These are phyloP conservation scores for Nicotiana knightiana DNA, from an alignment of 257 asterid species.

Conservation along the genomic window DNA sequence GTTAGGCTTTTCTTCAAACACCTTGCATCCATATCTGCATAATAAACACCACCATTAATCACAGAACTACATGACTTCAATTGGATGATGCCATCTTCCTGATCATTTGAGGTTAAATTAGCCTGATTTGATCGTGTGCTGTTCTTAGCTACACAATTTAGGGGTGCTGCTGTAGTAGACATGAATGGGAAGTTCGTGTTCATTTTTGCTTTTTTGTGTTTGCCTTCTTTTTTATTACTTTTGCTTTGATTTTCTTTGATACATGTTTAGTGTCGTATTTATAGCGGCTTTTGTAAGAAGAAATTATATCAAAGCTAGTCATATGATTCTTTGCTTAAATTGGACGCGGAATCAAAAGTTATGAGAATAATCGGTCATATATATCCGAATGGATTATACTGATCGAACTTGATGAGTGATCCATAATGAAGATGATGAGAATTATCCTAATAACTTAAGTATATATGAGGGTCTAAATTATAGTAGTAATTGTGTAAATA, in stretches of 20 bases:
- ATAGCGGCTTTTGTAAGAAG: not conserved
- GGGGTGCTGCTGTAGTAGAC: no score
- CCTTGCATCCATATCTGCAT: no score
- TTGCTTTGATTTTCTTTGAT: not conserved
- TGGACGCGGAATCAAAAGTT: not conserved
- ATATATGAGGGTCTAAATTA: not conserved
- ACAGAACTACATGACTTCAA: no score
- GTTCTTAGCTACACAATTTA: no score
- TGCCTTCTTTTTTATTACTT: not conserved
- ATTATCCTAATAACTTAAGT: not conserved
- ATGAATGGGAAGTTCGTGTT: not conserved
- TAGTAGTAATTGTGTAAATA: no score
- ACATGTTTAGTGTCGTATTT: not conserved
- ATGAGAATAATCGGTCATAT: not conserved
- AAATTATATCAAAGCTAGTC: not conserved
- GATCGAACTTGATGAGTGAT: not conserved
- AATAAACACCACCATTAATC: no score
- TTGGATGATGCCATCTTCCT: no score
- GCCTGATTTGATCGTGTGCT: no score
- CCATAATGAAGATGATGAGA: no score
- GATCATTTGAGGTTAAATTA: no score
- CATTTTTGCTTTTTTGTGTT: not conserved
- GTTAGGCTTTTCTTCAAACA: no score
- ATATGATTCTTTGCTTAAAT: not conserved
- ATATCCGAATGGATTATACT: not conserved